Evolutionary conservation across 768 basidiomycete genomes (phyloP), one percentile per base, ranked within the genome.

Genomic region (Suillus luteus): DNA sequence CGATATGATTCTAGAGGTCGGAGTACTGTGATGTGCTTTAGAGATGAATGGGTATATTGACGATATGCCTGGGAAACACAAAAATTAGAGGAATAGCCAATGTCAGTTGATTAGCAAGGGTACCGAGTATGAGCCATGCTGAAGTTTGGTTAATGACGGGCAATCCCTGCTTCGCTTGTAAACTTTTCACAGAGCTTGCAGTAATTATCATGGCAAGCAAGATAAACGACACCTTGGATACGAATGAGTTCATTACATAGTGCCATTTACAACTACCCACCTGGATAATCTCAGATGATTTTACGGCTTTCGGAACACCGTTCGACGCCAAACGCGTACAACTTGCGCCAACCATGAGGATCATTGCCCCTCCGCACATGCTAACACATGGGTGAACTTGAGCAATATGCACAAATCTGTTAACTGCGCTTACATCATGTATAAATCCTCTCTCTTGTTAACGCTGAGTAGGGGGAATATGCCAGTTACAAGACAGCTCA

Each of bases 391-490:
- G 27, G 35, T 73, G 27, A 77, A 55, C 2, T 27, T 72, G 24
- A 76, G 58, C 1, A 35, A 27, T 48, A 55, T 12, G 17, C 17
- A 52, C 54, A 14, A 35, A 55, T 44, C 19, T n/a, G 11, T n/a
- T 14, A 7, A 62, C 9, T 41, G 52, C 9, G 78, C 86, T 70
- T 62, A 92, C 93, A 94, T 87, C 3, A 80, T 70, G 1, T 69
- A 31, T 24, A 89, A 63, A 65, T 78, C 86, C 74, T 94, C 93
- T 27, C 78, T 75, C 70, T 91, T 90, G 63, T 93, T 86, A 3
- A 93, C 90, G 9, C 84, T 77, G 33, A 93, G 80, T 33, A 91
- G 71, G 0, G 92, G 92, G 69, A 94, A 95, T 3, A 91, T 67
- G 0, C 83, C 83, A 0, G 83, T 84, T n/a, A 78, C 66, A 1